These are phyloP conservation scores for Neurospora sp. DNA, from an alignment of 495 filamentous ascomycete species.

Conservation along the genomic window DNA sequence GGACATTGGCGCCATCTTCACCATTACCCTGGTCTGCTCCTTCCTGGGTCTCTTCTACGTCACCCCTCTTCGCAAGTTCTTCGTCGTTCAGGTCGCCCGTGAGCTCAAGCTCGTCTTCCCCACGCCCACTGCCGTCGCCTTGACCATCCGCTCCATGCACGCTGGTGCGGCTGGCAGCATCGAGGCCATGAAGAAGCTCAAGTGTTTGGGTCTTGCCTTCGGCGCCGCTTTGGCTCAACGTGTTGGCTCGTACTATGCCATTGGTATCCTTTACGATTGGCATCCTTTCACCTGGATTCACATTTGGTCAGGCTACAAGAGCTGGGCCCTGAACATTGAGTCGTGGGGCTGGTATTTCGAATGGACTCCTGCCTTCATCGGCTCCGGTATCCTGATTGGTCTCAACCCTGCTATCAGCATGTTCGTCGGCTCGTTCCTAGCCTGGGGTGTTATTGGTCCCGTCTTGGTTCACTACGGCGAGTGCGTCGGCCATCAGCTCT, in stretches of 20 bases:
- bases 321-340: conserved; percentile 47
- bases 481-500: conserved; percentile 34
- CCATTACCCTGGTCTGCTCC: conserved; percentile 51
- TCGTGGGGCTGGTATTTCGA: conserved; percentile 59
- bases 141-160: conserved; percentile 58
- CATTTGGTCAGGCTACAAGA: conserved; percentile 49
- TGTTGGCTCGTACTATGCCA: conserved; percentile 49
- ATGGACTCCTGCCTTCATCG: conserved; percentile 58
- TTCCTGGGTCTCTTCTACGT: conserved; percentile 62
- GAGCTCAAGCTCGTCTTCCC: conserved; percentile 56
- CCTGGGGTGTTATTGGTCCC: conserved; percentile 59
- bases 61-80: conserved; percentile 58
- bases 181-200: conserved; percentile 51
- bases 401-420: conserved; percentile 55
- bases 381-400: conserved; percentile 55
- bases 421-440: conserved; percentile 47
- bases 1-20: conserved; percentile 49
- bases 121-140: conserved; percentile 51
- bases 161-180: conserved; percentile 38
- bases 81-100: conserved; percentile 54
- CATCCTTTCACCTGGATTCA: conserved; percentile 55
- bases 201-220: conserved; percentile 45
- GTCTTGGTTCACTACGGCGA: conserved; percentile 46
- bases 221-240: conserved; percentile 38
- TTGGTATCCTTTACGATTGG: conserved; percentile 59